Conservation (phyloP, 805 yeast species). For the Schwanniomyces occidentalis region DNA sequence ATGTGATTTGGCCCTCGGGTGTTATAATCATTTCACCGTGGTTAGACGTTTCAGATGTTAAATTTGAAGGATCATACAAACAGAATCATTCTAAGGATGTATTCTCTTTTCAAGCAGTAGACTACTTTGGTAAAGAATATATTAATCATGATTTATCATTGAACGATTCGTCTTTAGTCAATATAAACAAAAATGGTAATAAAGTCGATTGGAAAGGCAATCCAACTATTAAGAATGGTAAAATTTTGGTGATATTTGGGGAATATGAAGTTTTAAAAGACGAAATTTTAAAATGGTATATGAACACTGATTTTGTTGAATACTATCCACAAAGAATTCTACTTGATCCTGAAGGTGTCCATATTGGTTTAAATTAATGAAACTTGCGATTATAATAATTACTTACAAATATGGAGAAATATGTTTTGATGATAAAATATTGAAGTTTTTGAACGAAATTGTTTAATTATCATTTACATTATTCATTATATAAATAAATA, state of each 20-base stretch:
- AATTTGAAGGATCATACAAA: conserved; percentile 32
- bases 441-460: no score
- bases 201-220: conserved; percentile 33
- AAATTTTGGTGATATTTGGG: conserved; percentile 34
- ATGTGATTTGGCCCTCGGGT: conserved; percentile 24
- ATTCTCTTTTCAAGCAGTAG: conserved; percentile 14
- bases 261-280: conserved; percentile 46
- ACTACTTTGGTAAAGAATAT: background rate
- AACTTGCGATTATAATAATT: no score
- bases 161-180: background rate
- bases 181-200: conserved; percentile 15
- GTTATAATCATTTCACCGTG: conserved; percentile 37
- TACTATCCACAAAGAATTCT: no score
- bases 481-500: no score
- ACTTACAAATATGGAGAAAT: no score
- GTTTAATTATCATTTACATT: no score
- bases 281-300: conserved; percentile 36
- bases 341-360: no score
- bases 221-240: conserved; percentile 27
- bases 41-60: conserved; percentile 28
- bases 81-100: conserved; percentile 27
- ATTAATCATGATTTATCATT: background rate
- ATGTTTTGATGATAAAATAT: no score
- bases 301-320: no score
- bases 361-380: no score